Base-by-base conservation (phyloP, 805 yeast genomes). In the Dipodascus geniculatus region DNA sequence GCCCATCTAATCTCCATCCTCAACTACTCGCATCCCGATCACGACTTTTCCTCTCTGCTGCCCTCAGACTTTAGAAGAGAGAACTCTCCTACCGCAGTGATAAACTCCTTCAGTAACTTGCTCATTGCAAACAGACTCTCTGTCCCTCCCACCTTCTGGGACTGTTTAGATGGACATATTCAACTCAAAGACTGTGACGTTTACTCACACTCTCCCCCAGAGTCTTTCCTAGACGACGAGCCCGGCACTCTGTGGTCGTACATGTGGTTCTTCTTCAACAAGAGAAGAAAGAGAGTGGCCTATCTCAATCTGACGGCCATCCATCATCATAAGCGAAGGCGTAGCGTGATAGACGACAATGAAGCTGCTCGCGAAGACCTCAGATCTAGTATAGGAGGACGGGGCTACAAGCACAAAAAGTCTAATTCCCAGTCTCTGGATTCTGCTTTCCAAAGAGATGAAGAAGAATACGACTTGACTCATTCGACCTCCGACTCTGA, bases 21-120 rank as follows among this genome's bases (percentile, higher is more conserved):
- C 52, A 93, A 93, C 67, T 86, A 95, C 4, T 83, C 95, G 2
- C 91, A 87, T 65, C 98, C 99, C 0, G 99, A 93, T 66, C 96
- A 93, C 63, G 99, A 93, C 65, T 93, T 91, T 62, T 78, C 95
- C 11, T 78, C 84, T 23, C 77, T 93, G 57, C 88, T 87, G 63
- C 99, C 99, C 1, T 74, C 74, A 19, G 83, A 81, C 66, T 85
- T 85, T 67, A 70, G 74, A 44, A 78, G 86, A n/a, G 78, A 71
- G 48, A 56, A 58, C 16, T 58, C 55, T 67, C 52, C 68, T 63
- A 49, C 68, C 62, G 58, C 71, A 66, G 65, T 80, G 74, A 54
- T 76, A 80, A 59, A 79, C 80, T 55, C 82, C 53, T 83, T 93
- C 63, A 88, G 89, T 66, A 87, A 87, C 60, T 74, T 90, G 2